These are phyloP conservation scores for Botrytis medusae DNA, from an alignment of 2,329 filamentous ascomycete species.

Conservation along the genomic window DNA sequence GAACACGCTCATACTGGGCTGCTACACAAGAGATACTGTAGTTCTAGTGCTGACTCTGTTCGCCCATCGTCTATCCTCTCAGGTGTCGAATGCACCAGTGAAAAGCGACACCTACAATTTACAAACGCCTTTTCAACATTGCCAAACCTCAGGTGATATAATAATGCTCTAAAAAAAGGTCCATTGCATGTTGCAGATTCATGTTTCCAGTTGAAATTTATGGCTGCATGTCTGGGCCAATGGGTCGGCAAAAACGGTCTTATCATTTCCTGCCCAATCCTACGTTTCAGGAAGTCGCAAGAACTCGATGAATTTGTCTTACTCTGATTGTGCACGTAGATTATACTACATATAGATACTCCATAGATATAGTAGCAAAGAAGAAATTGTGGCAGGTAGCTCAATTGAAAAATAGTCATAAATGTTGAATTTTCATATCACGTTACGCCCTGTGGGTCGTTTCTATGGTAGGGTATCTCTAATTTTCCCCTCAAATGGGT, in stretches of 20 bases:
- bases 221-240: neutral
- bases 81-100: neutral
- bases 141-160: neutral
- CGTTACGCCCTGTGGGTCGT: constrained; percentile 7
- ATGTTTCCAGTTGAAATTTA: neutral
- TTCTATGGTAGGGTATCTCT: constrained; percentile 26
- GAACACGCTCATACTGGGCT: neutral
- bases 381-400: neutral
- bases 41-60: neutral
- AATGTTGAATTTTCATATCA: constrained; percentile 21
- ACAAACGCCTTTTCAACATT: neutral
- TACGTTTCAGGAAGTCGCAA: neutral
- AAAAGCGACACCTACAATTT: neutral
- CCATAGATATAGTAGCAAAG: neutral
- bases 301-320: neutral
- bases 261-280: neutral
- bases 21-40: neutral
- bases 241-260: neutral
- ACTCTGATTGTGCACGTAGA: neutral
- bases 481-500: constrained; percentile 12
- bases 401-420: neutral
- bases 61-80: neutral
- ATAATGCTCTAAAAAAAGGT: constrained; percentile 5
- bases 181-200: neutral
- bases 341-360: neutral